Base-by-base conservation (phyloP, 2,329 filamentous ascomycete species). In the Ophiostoma australiae region DNA sequence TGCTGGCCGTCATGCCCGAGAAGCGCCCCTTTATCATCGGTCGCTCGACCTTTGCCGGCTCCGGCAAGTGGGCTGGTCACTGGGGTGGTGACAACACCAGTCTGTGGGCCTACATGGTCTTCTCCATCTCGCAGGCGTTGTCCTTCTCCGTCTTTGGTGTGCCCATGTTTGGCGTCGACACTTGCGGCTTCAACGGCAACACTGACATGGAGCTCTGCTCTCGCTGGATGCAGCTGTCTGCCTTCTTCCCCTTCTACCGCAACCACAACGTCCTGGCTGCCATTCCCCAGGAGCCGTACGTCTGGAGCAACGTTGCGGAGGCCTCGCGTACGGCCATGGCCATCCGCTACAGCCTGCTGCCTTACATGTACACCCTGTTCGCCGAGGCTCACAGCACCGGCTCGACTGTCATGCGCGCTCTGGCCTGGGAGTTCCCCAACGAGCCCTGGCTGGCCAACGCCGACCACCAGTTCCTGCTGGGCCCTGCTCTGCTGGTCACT, bases 11-110 rank as follows among this genome's bases (percentile, higher is more conserved):
- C 23, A 87, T 87, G 72, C 87, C 90, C 0, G 83, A 81, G 17
- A 91, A 91, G 78, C 88, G 93, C 0, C 93, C 93, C 0, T 92
- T 96, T 80, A 91, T 97, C 77, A 86, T 97, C 76, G 91, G 90
- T 0, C 89, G 93, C 20, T 92, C 90, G 55, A 95, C 92, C 0
- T 95, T 94, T 76, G 85, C 91, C 11, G 92, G 92, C 3, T 87
- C 87, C 0, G 92, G 93, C 1, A 88, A 87, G 77, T 90, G 92
- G 82, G 76, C 93, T 79, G 76, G 88, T 76, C 77, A 90, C 73
- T 88, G 86, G 86, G 82, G 87, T 3, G 86, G 86, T 15, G 84
- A 86, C 76, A 90, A 90, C 77, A 71, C 84, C 74, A 86, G 75
- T 4, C 74, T 74, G 33, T 91, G 89, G 88, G 78, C 80, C 4